These are phyloP conservation scores for Leishmania turanica DNA, from an alignment of 208 protist species.

Conservation along the genomic window DNA sequence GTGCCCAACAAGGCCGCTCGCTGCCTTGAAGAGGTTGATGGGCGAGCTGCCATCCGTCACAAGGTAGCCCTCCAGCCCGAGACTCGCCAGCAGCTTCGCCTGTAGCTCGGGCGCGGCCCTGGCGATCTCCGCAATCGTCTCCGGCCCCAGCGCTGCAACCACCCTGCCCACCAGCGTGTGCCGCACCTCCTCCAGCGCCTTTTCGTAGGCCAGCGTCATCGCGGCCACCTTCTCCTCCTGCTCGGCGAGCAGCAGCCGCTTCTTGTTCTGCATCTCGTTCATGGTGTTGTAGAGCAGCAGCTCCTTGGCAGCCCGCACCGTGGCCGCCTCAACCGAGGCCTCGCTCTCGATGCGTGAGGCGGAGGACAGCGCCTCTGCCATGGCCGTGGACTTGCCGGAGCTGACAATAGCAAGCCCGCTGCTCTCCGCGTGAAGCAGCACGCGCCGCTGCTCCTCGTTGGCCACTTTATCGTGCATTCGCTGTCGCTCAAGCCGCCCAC, in stretches of 20 bases:
- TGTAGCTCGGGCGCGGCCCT: conserved; percentile 85
- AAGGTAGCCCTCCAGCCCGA: conserved; percentile 89
- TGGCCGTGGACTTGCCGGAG: conserved; percentile 90
- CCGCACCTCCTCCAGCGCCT: conserved; percentile 42
- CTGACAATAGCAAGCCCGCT: conserved; percentile 80
- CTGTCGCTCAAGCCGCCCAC: conserved; percentile 90
- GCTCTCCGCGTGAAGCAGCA: conserved; percentile 90
- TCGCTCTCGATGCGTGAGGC: conserved; percentile 91
- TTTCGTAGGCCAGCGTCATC: conserved; percentile 38
- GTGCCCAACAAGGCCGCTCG: conserved; percentile 54
- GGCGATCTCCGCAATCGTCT: conserved; percentile 82
- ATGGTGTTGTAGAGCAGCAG: conserved; percentile 45
- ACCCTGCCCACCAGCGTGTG: conserved; percentile 51
- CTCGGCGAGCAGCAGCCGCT: conserved; percentile 38
- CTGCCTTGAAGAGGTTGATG: conserved; percentile 92
- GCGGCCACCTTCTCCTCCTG: conserved; percentile 43
- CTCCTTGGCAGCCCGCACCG: conserved; percentile 79
- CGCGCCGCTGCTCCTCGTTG: conserved; percentile 88
- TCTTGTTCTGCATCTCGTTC: conserved; percentile 53
- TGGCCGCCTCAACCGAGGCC: conserved; percentile 73
- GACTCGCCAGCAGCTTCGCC: conserved; percentile 65
- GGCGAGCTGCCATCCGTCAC: conserved; percentile 93
- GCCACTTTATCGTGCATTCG: conserved; percentile 92
- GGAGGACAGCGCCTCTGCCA: conserved; percentile 87
- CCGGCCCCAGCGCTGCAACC: conserved; percentile 67